Conservation (phyloP, 192 early-diverging fungal genomes). For the Phlyctochytrium arcticum region DNA sequence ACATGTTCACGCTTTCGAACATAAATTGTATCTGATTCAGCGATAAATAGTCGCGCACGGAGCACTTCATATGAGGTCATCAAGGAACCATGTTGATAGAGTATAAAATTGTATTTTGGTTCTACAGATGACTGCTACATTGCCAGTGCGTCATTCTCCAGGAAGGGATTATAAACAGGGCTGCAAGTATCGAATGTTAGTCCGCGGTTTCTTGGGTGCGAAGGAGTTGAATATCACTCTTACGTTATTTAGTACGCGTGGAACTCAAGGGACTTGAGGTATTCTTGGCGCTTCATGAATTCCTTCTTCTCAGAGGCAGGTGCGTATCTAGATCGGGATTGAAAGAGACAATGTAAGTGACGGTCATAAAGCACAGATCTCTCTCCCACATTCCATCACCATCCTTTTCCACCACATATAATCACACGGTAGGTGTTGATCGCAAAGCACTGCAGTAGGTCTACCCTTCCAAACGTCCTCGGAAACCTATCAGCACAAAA, state of each 20-base stretch:
- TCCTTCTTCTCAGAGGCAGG: slow-evolving; percentile 42
- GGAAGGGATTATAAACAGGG: too few species aligned
- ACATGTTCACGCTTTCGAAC: too few species aligned
- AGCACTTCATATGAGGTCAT: too few species aligned
- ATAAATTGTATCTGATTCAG: too few species aligned
- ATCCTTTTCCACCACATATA: background rate
- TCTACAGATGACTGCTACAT: too few species aligned
- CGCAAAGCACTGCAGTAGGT: background rate
- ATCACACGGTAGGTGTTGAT: background rate
- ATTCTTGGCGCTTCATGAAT: slow-evolving; percentile 28
- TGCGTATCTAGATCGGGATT: slow-evolving; percentile 25
- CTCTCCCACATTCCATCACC: background rate
- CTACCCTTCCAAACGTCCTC: background rate
- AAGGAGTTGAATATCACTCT: too few species aligned
- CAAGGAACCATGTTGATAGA: too few species aligned
- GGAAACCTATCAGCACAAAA: background rate
- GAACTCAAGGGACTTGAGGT: slow-evolving; percentile 40
- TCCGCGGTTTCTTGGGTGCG: too few species aligned
- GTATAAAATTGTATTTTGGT: too few species aligned
- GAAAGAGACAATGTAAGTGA: background rate
- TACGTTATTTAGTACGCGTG: slow-evolving; percentile 35
- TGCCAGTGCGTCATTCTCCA: too few species aligned
- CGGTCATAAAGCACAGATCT: background rate
- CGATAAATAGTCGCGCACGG: too few species aligned
- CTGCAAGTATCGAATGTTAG: too few species aligned